phyloP scores from a whole-genome alignment of 2,329 filamentous ascomycete genomes.

The Venturia effusa region DNA sequence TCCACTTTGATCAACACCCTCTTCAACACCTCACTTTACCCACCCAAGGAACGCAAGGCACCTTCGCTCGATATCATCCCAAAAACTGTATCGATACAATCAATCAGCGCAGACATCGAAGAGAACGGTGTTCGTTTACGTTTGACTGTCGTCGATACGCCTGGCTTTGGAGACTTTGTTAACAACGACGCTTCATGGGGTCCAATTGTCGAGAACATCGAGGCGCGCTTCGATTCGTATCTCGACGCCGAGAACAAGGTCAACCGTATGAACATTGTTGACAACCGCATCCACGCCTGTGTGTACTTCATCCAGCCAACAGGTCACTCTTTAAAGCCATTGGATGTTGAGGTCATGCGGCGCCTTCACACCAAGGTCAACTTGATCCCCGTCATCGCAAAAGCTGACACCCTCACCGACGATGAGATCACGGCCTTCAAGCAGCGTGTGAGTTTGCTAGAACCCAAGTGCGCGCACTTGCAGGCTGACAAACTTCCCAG shows the following conservation, averaged over 20 bases:
- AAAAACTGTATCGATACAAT: conserved; percentile 55
- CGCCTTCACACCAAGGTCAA: conserved; percentile 99
- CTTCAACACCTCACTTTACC: conserved; percentile 99
- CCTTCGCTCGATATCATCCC: conserved; percentile 96
- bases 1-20: conserved; percentile 98
- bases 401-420: conserved; percentile 94
- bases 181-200: conserved; percentile 99
- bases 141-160: conserved; percentile 93
- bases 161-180: conserved; percentile 97
- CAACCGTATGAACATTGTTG: conserved; percentile 99
- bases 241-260: conserved; percentile 99
- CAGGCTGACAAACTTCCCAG: conserved; percentile 38
- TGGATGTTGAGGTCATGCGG: conserved; percentile 99
- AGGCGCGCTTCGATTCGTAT: conserved; percentile 97
- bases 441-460: conserved; percentile 66
- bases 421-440: conserved; percentile 95
- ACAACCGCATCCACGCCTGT: conserved; percentile 97
- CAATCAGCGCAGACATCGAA: conserved; percentile 61
- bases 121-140: conserved; percentile 96
- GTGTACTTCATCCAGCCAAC: conserved; percentile 99
- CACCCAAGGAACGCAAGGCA: conserved; percentile 95
- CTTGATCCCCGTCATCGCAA: conserved; percentile 97
- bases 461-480: not conserved
- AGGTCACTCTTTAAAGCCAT: conserved; percentile 92
- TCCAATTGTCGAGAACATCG: conserved; percentile 98